Evolutionary conservation across 352 stramenopile genomes (phyloP), one percentile per base, ranked within the genome.

Genomic region (Globisporangium okanoganense): DNA sequence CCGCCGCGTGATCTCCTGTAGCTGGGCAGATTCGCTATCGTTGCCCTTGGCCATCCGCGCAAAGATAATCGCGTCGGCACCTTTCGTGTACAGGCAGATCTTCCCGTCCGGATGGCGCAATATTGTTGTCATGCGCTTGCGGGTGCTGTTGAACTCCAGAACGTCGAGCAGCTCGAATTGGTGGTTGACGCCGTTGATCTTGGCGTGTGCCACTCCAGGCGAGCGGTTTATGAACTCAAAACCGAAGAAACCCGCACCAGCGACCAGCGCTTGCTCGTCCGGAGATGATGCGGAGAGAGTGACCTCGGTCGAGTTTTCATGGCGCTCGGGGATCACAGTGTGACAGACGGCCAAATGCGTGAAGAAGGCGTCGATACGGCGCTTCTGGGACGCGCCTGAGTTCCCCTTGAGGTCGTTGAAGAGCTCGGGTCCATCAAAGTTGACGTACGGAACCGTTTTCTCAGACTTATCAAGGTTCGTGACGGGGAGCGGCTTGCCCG

Each of bases 321-420:
- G 64, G 74, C 92, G 90, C 74, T 99, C 97, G 0, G 98, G 95
- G 47, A 99, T 98, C 53, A 99, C 96, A 5, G 97, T 99, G 76
- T 99, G 93, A 66, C 92, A 97, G 6, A 98, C 75, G 0, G 92
- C 85, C 20, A 98, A 56, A 64, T 92, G 88, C 38, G 64, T 87
- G 58, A 83, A 96, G 65, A 91, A 98, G 58, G 69, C 86, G 36
- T 94, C 73, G 16, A 91, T 86, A 0, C 77, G 67, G 27, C 74
- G 62, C 48, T 85, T 61, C 56, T 93, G 84, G 9, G 69, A 58
- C 1, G 53, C 56, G 2, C 76, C 82, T 0, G 82, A 79, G 14
- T 69, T 69, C 8, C 76, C 81, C 31, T 92, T 76, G 62, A 90
- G 81, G 36, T 92, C 73, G 7, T 81, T 75, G 40, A 79, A 84